phyloP scores from a whole-genome alignment of 495 filamentous ascomycete species.

The Pseudomonodictys pantanalensis region DNA sequence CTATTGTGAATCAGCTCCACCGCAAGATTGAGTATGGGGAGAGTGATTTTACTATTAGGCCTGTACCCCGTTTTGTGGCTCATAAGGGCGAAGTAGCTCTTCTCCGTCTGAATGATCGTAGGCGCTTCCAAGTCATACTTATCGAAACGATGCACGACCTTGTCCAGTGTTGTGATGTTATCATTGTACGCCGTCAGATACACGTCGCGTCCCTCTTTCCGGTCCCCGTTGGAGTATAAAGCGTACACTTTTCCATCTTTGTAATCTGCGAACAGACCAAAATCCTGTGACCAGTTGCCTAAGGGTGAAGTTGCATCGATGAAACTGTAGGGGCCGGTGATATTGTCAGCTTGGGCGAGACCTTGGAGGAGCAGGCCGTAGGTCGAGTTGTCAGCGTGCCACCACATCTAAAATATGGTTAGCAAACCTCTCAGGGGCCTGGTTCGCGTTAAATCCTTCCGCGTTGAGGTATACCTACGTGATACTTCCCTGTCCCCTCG shows the following conservation, averaged over 20 bases:
- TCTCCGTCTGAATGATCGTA: conserved; percentile 47
- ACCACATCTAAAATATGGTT: conserved; percentile 43
- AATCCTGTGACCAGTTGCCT: conserved; percentile 50
- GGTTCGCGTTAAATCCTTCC: neutral
- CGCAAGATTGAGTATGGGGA: neutral
- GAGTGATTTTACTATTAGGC: conserved; percentile 44
- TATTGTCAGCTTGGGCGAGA: conserved; percentile 41
- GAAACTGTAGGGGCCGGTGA: conserved; percentile 45
- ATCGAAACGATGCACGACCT: conserved; percentile 45
- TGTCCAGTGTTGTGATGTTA: conserved; percentile 38
- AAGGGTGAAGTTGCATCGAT: conserved; percentile 44
- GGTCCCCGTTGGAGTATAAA: conserved; percentile 48
- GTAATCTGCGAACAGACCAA: conserved; percentile 48
- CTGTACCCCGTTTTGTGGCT: conserved; percentile 51
- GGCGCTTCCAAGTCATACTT: conserved; percentile 50
- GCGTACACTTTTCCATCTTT: conserved; percentile 45
- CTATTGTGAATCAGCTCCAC: conserved; percentile 20
- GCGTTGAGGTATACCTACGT: conserved; percentile 36
- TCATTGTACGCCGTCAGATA: conserved; percentile 46
- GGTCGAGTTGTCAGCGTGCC: conserved; percentile 49
- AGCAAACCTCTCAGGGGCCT: neutral
- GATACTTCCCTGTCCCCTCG: conserved; percentile 38
- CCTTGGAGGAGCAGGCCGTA: conserved; percentile 48
- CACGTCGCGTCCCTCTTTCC: conserved; percentile 42
- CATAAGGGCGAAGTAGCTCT: conserved; percentile 47